phyloP scores from a whole-genome alignment of 108 stramenopile genomes.

The Aureococcus anophagefferens region DNA sequence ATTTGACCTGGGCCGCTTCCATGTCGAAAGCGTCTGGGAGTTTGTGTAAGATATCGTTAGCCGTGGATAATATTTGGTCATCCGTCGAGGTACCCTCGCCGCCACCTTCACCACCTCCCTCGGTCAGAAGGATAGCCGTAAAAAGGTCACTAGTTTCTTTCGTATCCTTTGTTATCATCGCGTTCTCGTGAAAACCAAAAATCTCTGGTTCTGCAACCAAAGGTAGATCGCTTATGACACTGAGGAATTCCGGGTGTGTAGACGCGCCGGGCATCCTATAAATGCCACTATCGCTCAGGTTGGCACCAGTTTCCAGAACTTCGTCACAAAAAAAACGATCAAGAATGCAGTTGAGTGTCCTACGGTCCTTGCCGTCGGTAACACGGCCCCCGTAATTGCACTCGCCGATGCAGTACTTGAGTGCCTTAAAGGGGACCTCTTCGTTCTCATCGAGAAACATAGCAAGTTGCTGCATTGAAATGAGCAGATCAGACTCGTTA shows the following conservation, averaged over 20 bases:
- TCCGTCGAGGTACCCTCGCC: constrained; percentile 4
- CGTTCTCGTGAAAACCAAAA: constrained; percentile 57
- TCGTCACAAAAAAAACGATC: constrained; percentile 31
- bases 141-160: constrained; percentile 45
- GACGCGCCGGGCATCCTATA: not conserved
- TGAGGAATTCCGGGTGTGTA: constrained; percentile 21
- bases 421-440: constrained; percentile 41
- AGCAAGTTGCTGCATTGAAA: constrained; percentile 41
- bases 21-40: constrained; percentile 14
- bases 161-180: constrained; percentile 46
- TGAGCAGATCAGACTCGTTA: constrained; percentile 48
- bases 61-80: constrained; percentile 24
- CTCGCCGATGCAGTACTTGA: constrained; percentile 48
- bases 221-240: constrained; percentile 37
- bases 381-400: constrained; percentile 61
- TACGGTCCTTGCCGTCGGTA: constrained; percentile 55
- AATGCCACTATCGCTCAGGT: constrained; percentile 20
- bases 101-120: constrained; percentile 26
- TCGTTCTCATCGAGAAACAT: constrained; percentile 47
- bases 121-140: constrained; percentile 34
- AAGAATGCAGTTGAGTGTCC: constrained; percentile 39
- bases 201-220: constrained; percentile 38
- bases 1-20: constrained; percentile 26
- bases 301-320: constrained; percentile 14
- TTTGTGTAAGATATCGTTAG: constrained; percentile 36